Percentiles rank a stretch among this genome's conserved stretches.
These are phyloP conservation scores for Petrea volubilis DNA, from an alignment of 257 asterid species.

Conservation along the genomic window DNA sequence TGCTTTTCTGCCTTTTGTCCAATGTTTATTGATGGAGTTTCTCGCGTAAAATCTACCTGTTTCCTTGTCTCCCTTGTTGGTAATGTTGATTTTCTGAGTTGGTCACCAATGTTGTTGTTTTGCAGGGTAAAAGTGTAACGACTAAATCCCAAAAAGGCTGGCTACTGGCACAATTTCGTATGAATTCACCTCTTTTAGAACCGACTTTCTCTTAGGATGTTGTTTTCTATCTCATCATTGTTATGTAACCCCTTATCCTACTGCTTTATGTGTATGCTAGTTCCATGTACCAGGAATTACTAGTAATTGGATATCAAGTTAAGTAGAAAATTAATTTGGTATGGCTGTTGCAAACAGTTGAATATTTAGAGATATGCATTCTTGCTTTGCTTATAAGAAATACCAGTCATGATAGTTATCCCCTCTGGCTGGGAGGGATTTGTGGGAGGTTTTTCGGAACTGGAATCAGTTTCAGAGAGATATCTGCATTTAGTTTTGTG, in stretches of 20 bases:
- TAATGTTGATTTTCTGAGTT: constrained; percentile 2
- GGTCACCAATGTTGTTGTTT: constrained; percentile 1
- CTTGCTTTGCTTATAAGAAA: not conserved
- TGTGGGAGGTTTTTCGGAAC: not conserved
- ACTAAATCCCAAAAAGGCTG: constrained; percentile 13
- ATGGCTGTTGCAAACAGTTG: constrained; percentile 9
- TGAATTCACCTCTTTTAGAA: constrained; percentile 6
- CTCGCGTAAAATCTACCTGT: not conserved
- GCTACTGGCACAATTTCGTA: constrained; percentile 12
- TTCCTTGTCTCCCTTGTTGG: not conserved
- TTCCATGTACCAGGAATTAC: constrained; percentile 21
- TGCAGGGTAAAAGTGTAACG: constrained; percentile 27
- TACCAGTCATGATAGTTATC: not conserved
- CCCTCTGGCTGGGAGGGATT: not conserved
- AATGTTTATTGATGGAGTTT: not conserved
- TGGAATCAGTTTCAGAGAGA: not conserved
- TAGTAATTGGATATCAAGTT: constrained; percentile 27
- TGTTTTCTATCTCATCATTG: constrained; percentile 1
- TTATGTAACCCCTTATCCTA: constrained; percentile 12
- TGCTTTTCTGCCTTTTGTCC: not conserved
- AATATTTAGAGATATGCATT: not conserved
- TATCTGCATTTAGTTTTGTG: not conserved
- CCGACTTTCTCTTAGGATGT: constrained; percentile 5
- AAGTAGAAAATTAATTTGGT: constrained; percentile 14
- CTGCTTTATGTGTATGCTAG: constrained; percentile 19